Percentiles rank a stretch among this genome's conserved stretches.
These are phyloP conservation scores for Talaromyces borbonicus DNA, from an alignment of 495 filamentous ascomycete genomes.

Conservation along the genomic window DNA sequence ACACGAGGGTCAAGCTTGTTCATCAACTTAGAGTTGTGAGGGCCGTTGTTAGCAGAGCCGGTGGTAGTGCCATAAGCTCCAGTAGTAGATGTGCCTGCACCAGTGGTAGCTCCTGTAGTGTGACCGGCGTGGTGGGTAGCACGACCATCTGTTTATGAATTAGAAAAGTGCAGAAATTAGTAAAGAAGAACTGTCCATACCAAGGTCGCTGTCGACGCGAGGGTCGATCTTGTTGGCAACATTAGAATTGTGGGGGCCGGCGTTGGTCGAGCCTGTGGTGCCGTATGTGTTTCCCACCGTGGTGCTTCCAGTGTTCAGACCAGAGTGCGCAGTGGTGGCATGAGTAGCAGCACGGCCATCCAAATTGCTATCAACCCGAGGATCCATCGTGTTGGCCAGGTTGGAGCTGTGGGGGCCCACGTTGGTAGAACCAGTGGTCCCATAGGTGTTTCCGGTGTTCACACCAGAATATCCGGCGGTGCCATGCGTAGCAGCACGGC, in stretches of 20 bases:
- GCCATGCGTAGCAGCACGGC: too few species aligned
- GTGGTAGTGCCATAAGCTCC: background rate
- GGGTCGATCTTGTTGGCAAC: constrained; percentile 39
- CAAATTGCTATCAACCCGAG: too few species aligned
- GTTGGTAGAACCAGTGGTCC: too few species aligned
- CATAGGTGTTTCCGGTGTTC: too few species aligned
- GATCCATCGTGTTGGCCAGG: background rate
- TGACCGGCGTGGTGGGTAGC: background rate
- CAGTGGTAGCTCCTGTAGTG: background rate
- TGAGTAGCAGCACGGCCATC: background rate
- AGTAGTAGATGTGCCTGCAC: background rate
- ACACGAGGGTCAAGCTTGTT: constrained; percentile 40
- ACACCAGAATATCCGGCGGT: too few species aligned
- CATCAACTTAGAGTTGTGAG: constrained; percentile 24
- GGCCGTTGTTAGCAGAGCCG: constrained; percentile 12
- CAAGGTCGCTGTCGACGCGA: constrained; percentile 37
- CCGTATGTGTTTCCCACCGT: background rate
- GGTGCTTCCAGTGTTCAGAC: background rate
- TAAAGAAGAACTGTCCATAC: constrained; percentile 4
- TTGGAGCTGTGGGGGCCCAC: too few species aligned
- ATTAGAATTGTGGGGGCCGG: constrained; percentile 29
- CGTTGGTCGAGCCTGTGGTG: constrained; percentile 9
- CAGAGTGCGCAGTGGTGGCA: background rate
- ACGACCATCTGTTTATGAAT: background rate
- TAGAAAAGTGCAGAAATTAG: background rate